These are phyloP conservation scores for Flammula alnicola DNA, from an alignment of 1,284 basidiomycete genomes.

Conservation along the genomic window DNA sequence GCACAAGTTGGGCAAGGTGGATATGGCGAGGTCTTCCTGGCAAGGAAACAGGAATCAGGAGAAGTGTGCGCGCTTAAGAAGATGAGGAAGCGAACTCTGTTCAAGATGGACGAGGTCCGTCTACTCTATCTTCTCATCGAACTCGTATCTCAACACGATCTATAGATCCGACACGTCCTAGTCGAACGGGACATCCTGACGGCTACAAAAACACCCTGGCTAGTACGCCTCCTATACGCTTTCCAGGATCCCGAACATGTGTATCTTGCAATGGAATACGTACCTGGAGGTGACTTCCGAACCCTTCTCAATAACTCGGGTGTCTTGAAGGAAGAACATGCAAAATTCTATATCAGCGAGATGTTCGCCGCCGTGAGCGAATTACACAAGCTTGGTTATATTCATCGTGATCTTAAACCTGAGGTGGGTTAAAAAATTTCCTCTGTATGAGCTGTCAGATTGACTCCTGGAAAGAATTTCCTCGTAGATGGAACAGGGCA, in stretches of 20 bases:
- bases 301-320: constrained; percentile 96
- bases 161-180: constrained; percentile 87
- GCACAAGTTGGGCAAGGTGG: constrained; percentile 97
- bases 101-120: constrained; percentile 94
- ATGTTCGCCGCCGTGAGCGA: constrained; percentile 94
- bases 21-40: constrained; percentile 94
- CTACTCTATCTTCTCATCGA: background rate
- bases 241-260: constrained; percentile 91
- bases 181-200: constrained; percentile 97
- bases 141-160: constrained; percentile 13
- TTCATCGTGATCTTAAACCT: constrained; percentile 97
- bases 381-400: constrained; percentile 93
- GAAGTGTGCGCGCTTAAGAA: constrained; percentile 96
- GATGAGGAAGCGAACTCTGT: constrained; percentile 90
- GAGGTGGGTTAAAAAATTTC: constrained; percentile 63
- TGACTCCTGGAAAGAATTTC: constrained; percentile 76
- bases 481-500: constrained; percentile 95
- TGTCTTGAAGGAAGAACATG: constrained; percentile 94
- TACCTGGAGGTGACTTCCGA: constrained; percentile 95
- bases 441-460: constrained; percentile 3
- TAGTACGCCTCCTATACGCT: constrained; percentile 90
- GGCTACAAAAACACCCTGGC: constrained; percentile 94
- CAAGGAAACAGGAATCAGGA: constrained; percentile 89
- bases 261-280: constrained; percentile 98
- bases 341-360: constrained; percentile 92